Evolutionary conservation across 2,329 filamentous ascomycete genomes (phyloP).

Genomic region (Penicillium sp.): DNA sequence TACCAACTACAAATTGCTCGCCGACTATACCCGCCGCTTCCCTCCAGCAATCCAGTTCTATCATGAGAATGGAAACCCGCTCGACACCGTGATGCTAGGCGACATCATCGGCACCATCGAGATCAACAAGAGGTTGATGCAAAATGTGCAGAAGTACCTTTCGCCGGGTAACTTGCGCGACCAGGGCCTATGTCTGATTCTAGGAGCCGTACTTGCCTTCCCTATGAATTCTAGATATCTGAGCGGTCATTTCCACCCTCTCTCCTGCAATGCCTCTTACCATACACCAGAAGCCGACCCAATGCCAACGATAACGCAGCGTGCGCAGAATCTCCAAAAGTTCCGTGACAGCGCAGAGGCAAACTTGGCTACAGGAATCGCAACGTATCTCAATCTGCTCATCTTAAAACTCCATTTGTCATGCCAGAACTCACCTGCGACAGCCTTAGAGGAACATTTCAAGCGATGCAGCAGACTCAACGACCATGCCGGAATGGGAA

Average conservation of each 20-base stretch:
- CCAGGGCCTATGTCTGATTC: constrained; percentile 5
- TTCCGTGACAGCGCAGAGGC: constrained; percentile 10
- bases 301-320: not conserved
- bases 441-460: constrained; percentile 9
- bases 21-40: constrained; percentile 21
- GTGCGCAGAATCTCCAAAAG: not conserved
- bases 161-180: constrained; percentile 4
- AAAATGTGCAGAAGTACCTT: constrained; percentile 11
- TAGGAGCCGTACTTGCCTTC: constrained; percentile 2
- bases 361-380: constrained; percentile 1
- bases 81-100: constrained; percentile 11
- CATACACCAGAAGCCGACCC: not conserved
- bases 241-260: constrained; percentile 10
- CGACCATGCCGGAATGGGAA: constrained; percentile 21
- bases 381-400: constrained; percentile 14
- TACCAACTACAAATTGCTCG: constrained; percentile 17
- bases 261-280: not conserved
- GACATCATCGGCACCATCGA: constrained; percentile 13
- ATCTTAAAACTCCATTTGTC: constrained; percentile 18
- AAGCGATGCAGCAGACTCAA: constrained; percentile 7
- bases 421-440: constrained; percentile 7
- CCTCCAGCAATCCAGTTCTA: constrained; percentile 23
- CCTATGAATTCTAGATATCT: constrained; percentile 4
- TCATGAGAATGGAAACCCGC: constrained; percentile 18
- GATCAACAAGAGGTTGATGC: constrained; percentile 11